Conservation (phyloP, 1,284 basidiomycete genomes). For the Trichosporon sp. region DNA sequence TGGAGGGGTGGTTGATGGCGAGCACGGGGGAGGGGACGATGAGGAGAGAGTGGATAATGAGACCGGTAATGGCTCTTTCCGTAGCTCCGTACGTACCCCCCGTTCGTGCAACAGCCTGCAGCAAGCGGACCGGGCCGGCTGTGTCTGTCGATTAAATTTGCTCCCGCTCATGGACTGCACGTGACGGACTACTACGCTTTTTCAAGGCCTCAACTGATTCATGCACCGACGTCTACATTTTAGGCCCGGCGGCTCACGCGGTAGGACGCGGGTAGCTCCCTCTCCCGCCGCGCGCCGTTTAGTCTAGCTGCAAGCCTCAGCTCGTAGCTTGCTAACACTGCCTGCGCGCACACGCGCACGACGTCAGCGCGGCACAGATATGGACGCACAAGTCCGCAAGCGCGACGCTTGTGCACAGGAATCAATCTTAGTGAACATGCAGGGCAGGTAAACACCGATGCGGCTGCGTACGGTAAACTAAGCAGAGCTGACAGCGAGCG, state of each 20-base stretch:
- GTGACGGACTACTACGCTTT: not conserved
- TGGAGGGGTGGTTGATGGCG: not conserved
- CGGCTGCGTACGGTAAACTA: no score
- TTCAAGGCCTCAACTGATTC: not conserved
- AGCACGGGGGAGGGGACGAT: not conserved
- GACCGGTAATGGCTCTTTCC: constrained; percentile 5
- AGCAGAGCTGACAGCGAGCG: not conserved
- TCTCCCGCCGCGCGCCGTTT: not conserved
- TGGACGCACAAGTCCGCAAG: no score
- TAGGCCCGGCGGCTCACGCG: not conserved
- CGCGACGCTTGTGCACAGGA: not conserved
- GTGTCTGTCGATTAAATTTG: not conserved
- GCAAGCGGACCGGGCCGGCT: constrained; percentile 1
- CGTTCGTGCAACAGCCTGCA: not conserved
- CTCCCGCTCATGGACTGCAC: not conserved
- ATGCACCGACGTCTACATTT: not conserved
- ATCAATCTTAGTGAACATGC: not conserved
- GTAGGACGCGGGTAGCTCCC: not conserved
- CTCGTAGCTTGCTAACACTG: not conserved
- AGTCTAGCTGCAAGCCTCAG: not conserved
- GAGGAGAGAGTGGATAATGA: constrained; percentile 5
- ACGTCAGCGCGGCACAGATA: no score
- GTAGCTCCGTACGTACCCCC: not conserved
- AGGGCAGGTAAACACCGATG: no score
- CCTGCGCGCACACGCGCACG: no score